Evolutionary conservation across 768 basidiomycete species (phyloP), one percentile per base, ranked within the genome.

Genomic region (Boletus eberwhitei): DNA sequence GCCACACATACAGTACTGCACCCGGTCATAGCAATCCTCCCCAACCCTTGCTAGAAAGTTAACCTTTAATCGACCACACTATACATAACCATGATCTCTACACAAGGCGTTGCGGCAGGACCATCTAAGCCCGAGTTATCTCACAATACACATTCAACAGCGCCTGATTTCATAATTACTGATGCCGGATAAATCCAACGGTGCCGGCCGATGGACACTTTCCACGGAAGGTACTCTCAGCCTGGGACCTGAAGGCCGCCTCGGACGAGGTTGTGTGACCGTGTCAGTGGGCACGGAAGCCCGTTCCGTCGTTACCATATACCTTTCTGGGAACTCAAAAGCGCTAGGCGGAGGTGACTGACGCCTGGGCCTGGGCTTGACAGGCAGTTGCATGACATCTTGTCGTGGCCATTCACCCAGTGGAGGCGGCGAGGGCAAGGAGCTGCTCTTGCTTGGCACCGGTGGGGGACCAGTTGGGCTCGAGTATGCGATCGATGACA

Each of bases 401-500:
- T 64, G 60, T 21, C 78, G 77, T 36, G 82, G 84, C 83, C 84
- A 84, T 34, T 79, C 68, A 17, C 81, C 79, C 1, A 85, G 66
- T 4, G 78, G 79, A 26, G 77, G 71, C 31, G 80, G 76, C 14
- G 73, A 71, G 14, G 73, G 66, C 50, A 51, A 21, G 48, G 59
- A 54, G 40, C 5, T 34, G 53, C 56, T 55, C 44, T 58, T 51
- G 45, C 38, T 52, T 52, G 50, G 37, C 21, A 42, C 24, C 0
- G 54, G 51, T 44, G 63, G 52, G 50, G 63, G 66, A 49, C 69
- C 8, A 12, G 16, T 57, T 44, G 71, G 55, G 36, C 66, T 60
- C 3, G 72, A 63, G 52, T 79, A 77, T 22, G 74, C 29, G 29
- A 60, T 64, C 11, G 74, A 70, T 24, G 69, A 57, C 16, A 49